Evolutionary conservation across 164 flowering plant species (phyloP).

Genomic region (Umbilicus rupestris): DNA sequence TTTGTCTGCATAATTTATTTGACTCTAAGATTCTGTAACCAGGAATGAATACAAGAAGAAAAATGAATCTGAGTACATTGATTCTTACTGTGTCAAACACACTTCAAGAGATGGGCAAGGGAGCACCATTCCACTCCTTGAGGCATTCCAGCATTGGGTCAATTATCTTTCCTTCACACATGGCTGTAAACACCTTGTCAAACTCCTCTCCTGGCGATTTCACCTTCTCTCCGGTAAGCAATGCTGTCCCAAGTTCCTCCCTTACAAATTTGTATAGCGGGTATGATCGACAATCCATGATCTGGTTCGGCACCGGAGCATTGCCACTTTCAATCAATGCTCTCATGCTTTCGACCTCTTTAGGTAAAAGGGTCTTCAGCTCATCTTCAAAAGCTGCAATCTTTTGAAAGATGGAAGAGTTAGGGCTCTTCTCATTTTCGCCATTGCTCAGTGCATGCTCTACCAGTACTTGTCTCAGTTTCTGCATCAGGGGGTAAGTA

Average conservation of each 20-base stretch:
- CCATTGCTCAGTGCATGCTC: conserved; percentile 25
- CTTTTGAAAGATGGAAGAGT: conserved; percentile 28
- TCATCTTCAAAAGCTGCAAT: conserved; percentile 31
- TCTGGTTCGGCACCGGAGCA: conserved; percentile 17
- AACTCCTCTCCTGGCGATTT: conserved; percentile 34
- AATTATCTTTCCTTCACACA: conserved; percentile 27
- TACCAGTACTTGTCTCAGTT: conserved; percentile 29
- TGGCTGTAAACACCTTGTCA: conserved; percentile 34
- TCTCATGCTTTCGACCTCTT: conserved; percentile 29
- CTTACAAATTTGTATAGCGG: conserved; percentile 33
- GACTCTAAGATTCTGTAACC: no score
- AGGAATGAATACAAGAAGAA: no score
- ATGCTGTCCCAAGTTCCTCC: conserved; percentile 19
- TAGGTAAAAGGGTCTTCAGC: conserved; percentile 21
- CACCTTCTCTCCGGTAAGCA: conserved; percentile 30
- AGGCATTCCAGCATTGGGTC: conserved; percentile 36
- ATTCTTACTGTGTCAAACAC: neutral
- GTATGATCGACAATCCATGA: conserved; percentile 33
- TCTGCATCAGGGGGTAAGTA: conserved; percentile 31
- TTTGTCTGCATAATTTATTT: no score
- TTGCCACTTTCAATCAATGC: conserved; percentile 20
- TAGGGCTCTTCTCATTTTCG: conserved; percentile 6
- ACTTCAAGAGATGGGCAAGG: conserved; percentile 22
- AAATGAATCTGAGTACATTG: neutral
- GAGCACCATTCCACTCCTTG: conserved; percentile 35